A percentile compares a stretch with the other conserved stretches of the same genome.
Conservation (phyloP, 371 early-diverging fungal species). For the Apophysomyces trapeziformis region DNA sequence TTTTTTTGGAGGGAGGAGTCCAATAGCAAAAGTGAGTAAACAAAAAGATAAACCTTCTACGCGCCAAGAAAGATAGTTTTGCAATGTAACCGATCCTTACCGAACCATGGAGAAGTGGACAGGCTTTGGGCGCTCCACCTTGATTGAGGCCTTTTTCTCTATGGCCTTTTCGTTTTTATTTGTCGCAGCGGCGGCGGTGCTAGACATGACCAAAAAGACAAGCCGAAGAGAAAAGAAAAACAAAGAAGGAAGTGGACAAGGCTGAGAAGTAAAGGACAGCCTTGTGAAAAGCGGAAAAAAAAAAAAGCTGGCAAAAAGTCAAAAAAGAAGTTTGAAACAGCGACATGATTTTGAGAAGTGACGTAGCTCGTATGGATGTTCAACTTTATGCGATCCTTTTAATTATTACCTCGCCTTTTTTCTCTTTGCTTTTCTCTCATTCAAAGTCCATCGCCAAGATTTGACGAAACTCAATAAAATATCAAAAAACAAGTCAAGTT, state of each 20-base stretch:
- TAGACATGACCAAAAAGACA: not conserved
- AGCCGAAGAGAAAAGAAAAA: not conserved
- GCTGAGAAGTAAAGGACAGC: not conserved
- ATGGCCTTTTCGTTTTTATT: not conserved
- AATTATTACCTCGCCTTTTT: too few relatives aligned
- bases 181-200: not conserved
- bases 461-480: too few relatives aligned
- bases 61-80: not conserved
- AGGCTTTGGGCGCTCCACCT: not conserved
- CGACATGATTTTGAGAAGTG: not conserved
- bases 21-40: not conserved
- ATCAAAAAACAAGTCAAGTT: too few relatives aligned
- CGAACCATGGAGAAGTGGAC: slow-evolving; percentile 26
- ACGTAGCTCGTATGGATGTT: too few relatives aligned
- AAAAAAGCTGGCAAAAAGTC: too few relatives aligned
- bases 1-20: not conserved
- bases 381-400: too few relatives aligned
- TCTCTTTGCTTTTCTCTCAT: too few relatives aligned
- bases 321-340: not conserved
- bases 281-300: too few relatives aligned
- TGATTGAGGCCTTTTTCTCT: not conserved
- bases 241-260: not conserved
- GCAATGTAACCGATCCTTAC: slow-evolving; percentile 5
- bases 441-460: too few relatives aligned
- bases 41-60: not conserved